Percentiles rank a stretch among this genome's conserved stretches.
phyloP scores from a whole-genome alignment of 805 yeast genomes.

The Lipomyces yamanashiensis region DNA sequence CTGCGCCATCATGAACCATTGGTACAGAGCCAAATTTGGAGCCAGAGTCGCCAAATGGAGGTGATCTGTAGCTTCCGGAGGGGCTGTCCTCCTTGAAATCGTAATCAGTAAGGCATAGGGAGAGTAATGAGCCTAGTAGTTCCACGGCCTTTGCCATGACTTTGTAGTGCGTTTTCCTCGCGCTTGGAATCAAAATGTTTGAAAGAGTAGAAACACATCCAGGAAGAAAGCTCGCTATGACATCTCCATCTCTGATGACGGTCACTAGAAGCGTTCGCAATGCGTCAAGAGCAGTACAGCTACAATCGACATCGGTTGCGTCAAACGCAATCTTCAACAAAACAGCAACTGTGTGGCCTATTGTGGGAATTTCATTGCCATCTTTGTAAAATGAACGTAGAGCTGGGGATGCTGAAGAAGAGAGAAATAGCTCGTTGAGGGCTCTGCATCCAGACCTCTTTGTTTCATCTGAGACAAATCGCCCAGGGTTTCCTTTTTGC shows the following conservation, averaged over 20 bases:
- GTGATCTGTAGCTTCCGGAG: not conserved
- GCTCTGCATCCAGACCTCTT: conserved; percentile 39
- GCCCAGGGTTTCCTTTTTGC: conserved; percentile 42
- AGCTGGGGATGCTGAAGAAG: conserved; percentile 30
- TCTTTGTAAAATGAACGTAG: conserved; percentile 43
- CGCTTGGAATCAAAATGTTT: conserved; percentile 38
- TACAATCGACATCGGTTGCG: conserved; percentile 38
- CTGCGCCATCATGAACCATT: conserved; percentile 34
- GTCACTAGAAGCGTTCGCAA: conserved; percentile 44
- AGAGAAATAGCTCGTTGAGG: conserved; percentile 35
- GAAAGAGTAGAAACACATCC: conserved; percentile 43
- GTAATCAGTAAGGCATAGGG: conserved; percentile 9
- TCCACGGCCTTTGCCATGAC: conserved; percentile 34
- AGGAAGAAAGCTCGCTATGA: conserved; percentile 42
- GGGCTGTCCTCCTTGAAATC: not conserved
- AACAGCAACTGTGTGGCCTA: conserved; percentile 56
- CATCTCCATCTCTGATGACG: conserved; percentile 38
- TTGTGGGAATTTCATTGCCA: conserved; percentile 48
- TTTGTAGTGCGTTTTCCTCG: conserved; percentile 36
- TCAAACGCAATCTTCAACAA: conserved; percentile 47
- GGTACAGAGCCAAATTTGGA: conserved; percentile 12
- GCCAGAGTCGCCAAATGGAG: not conserved
- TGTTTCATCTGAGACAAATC: conserved; percentile 46
- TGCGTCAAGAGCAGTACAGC: conserved; percentile 44
- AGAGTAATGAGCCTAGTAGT: conserved; percentile 27